phyloP scores from a whole-genome alignment of 2,329 filamentous ascomycete genomes.

The Ophiostoma montium region DNA sequence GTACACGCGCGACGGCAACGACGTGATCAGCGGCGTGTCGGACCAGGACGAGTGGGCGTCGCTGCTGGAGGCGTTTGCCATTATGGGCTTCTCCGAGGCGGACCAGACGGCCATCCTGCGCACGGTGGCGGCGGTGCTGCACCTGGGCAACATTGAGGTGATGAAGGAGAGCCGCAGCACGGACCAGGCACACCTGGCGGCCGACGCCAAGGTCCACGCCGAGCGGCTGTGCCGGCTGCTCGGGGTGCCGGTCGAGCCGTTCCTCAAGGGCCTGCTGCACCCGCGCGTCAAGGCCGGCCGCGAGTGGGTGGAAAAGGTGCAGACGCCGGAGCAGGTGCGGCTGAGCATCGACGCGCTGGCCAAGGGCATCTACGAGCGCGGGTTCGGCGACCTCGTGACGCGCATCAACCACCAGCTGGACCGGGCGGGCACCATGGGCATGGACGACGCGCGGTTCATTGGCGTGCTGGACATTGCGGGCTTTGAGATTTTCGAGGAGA shows the following conservation, averaged over 20 bases:
- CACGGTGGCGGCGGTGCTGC: slow-evolving; percentile 81
- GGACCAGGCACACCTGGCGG: slow-evolving; percentile 73
- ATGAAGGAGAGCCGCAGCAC: slow-evolving; percentile 80
- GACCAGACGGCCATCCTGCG: slow-evolving; percentile 74
- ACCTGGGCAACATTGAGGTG: slow-evolving; percentile 83
- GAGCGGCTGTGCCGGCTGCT: slow-evolving; percentile 70
- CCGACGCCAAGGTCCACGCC: slow-evolving; percentile 61
- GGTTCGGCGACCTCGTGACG: slow-evolving; percentile 81
- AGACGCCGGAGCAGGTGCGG: slow-evolving; percentile 91
- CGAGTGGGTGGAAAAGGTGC: slow-evolving; percentile 97
- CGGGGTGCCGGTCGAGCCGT: slow-evolving; percentile 71
- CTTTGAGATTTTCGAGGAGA: slow-evolving; percentile 96
- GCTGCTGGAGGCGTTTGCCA: slow-evolving; percentile 78
- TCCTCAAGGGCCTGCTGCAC: slow-evolving; percentile 77
- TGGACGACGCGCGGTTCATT: slow-evolving; percentile 89
- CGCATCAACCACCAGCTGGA: slow-evolving; percentile 89
- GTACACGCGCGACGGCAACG: slow-evolving; percentile 84
- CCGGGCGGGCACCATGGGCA: slow-evolving; percentile 62
- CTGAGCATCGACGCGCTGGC: slow-evolving; percentile 80
- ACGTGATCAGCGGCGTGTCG: slow-evolving; percentile 79
- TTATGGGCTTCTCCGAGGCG: slow-evolving; percentile 84
- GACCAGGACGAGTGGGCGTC: slow-evolving; percentile 82
- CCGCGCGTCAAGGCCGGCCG: slow-evolving; percentile 89
- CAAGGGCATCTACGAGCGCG: slow-evolving; percentile 95
- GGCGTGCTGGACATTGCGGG: slow-evolving; percentile 97